Percentiles rank a stretch among this genome's conserved stretches.
These are phyloP conservation scores for Xylariaceae sp. DNA, from an alignment of 2,329 filamentous ascomycete species.

Conservation along the genomic window DNA sequence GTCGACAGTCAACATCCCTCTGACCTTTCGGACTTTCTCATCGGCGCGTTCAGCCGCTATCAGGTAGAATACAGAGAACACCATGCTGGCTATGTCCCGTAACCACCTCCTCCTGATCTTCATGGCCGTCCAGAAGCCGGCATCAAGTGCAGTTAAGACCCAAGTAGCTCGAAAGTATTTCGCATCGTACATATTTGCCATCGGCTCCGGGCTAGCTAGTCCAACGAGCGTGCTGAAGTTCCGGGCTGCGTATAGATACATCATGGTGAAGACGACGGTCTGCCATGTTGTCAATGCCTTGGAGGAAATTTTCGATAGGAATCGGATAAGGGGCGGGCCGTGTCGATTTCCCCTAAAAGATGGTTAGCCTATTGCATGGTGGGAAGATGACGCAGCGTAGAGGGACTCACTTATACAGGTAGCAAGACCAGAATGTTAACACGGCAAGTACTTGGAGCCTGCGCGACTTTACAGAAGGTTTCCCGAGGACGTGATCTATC, in stretches of 20 bases:
- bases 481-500: constrained; percentile 88
- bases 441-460: constrained; percentile 92
- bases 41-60: constrained; percentile 92
- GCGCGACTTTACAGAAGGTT: constrained; percentile 87
- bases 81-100: constrained; percentile 77
- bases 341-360: constrained; percentile 75
- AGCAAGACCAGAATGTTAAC: constrained; percentile 86
- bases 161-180: constrained; percentile 96
- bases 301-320: constrained; percentile 72
- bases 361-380: constrained; percentile 19
- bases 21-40: constrained; percentile 91
- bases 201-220: constrained; percentile 87
- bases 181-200: constrained; percentile 90
- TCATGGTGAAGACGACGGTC: constrained; percentile 80
- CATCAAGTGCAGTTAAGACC: constrained; percentile 92
- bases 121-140: constrained; percentile 99
- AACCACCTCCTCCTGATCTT: constrained; percentile 78
- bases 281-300: constrained; percentile 84
- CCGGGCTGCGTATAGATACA: constrained; percentile 87
- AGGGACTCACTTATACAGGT: constrained; percentile 68
- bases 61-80: constrained; percentile 89
- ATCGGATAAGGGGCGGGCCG: constrained; percentile 77
- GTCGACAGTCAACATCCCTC: constrained; percentile 84
- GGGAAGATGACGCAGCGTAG: not conserved
- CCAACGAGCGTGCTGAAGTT: constrained; percentile 94